These are phyloP conservation scores for Melampsora larici-populina DNA, from an alignment of 1,284 basidiomycete species.

Conservation along the genomic window DNA sequence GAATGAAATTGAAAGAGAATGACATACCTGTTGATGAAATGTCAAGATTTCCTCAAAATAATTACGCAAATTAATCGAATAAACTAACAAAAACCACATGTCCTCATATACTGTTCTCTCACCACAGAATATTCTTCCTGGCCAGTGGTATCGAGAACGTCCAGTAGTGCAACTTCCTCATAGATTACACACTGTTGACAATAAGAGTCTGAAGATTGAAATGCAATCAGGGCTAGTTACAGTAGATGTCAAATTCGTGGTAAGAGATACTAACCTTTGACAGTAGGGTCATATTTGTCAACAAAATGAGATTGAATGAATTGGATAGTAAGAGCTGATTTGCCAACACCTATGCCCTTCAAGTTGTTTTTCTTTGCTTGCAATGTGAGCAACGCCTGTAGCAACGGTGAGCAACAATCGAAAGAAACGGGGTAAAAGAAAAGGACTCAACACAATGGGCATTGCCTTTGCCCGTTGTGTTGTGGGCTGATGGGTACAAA, in stretches of 20 bases:
- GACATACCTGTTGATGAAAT: conserved; percentile 90
- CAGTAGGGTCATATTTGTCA: conserved; percentile 97
- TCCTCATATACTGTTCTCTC: conserved; percentile 96
- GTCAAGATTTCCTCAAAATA: conserved; percentile 97
- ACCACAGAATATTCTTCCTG: conserved; percentile 99
- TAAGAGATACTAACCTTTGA: conserved; percentile 65
- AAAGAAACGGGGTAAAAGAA: no score
- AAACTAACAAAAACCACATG: conserved; percentile 95
- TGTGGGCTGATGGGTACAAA: no score
- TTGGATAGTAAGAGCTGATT: conserved; percentile 56
- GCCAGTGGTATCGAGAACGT: conserved; percentile 96
- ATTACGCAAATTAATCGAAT: conserved; percentile 95
- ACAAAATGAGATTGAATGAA: conserved; percentile 74
- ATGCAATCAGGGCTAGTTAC: conserved; percentile 20
- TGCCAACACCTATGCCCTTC: conserved; percentile 68
- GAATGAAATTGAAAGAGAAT: background rate
- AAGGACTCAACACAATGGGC: no score
- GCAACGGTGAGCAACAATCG: no score
- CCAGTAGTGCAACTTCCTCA: conserved; percentile 92
- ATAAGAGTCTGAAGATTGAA: conserved; percentile 51
- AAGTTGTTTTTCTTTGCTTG: no score
- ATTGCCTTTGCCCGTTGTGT: no score
- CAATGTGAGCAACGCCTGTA: no score
- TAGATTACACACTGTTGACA: conserved; percentile 65
- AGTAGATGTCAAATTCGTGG: background rate